Base-by-base conservation (phyloP, 495 filamentous ascomycete genomes). In the Xeromyces bisporus region DNA sequence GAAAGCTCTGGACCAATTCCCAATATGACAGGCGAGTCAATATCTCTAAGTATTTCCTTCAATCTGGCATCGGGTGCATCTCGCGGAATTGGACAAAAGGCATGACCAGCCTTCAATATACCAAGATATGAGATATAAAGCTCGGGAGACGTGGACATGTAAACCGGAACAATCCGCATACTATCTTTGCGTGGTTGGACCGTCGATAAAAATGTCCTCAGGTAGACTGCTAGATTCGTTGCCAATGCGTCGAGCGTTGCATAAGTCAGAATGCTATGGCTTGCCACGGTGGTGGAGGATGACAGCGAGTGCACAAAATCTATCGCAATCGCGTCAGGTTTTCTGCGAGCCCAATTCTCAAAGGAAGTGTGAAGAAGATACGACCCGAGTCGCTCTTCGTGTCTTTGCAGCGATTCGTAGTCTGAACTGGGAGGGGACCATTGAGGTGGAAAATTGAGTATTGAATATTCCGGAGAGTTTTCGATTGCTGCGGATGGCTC, bases 51-150 rank as follows among this genome's bases (percentile, higher is more conserved):
- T 24, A 86, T 77, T 44, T 84, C 80, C 26, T 55, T 60, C 2
- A 84, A 56, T 12, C 82, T 60, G 15, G 84, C 73, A n/a, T 47
- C 42, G 1, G 82, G 82, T 0, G 73, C 67, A 38, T 85, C 80
- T 15, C 76, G 54, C 29, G 73, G 67, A 14, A 91, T 57, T 0
- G 81, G 79, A 28, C 77, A 85, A 40, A 87, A 87, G 5, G 80
- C 78, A 5, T 54, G 74, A 0, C 82, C 82, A 5, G 73, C 70
- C 40, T 80, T 80, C 2, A 87, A 57, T 32, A 80, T 69, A 3
- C 68, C 81, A 1, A 87, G 50, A 15, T 76, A 62, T 1, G 75
- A 55, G 26, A 82, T 56, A 42, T 86, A 91, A 2, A 91, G 66
- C 18, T 70, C 58, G 3, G 69, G 71, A 3, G 63, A 70, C 38